phyloP scores from a whole-genome alignment of 345 rosid genomes.

The Gossypium bickii region DNA sequence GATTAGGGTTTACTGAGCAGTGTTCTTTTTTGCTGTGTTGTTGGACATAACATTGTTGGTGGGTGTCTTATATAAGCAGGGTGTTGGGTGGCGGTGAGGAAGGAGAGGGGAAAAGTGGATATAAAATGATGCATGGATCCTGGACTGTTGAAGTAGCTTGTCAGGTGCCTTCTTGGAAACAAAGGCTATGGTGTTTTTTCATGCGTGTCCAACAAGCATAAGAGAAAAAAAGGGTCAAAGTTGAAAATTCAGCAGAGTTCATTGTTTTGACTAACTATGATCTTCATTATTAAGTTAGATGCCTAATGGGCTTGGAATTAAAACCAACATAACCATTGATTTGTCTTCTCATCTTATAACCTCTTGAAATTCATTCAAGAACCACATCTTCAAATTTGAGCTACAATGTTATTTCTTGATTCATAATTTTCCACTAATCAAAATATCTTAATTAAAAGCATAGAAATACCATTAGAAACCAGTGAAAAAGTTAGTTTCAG shows the following conservation, averaged over 20 bases:
- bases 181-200: background rate
- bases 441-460: background rate
- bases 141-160: background rate
- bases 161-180: background rate
- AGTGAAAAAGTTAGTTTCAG: background rate
- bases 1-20: background rate
- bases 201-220: background rate
- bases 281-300: background rate
- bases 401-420: too few relatives aligned
- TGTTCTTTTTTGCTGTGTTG: background rate
- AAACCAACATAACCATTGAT: too few relatives aligned
- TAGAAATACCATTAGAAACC: too few relatives aligned
- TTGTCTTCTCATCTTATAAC: too few relatives aligned
- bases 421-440: background rate
- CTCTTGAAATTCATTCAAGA: too few relatives aligned
- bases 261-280: background rate
- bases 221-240: too few relatives aligned
- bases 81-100: background rate
- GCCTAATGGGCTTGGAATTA: background rate
- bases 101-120: background rate
- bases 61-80: background rate
- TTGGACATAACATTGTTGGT: background rate
- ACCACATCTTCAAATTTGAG: too few relatives aligned
- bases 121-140: background rate
- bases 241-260: background rate